Evolutionary conservation across 164 flowering plant genomes (phyloP).

Genomic region (Aristolochia fimbriata): DNA sequence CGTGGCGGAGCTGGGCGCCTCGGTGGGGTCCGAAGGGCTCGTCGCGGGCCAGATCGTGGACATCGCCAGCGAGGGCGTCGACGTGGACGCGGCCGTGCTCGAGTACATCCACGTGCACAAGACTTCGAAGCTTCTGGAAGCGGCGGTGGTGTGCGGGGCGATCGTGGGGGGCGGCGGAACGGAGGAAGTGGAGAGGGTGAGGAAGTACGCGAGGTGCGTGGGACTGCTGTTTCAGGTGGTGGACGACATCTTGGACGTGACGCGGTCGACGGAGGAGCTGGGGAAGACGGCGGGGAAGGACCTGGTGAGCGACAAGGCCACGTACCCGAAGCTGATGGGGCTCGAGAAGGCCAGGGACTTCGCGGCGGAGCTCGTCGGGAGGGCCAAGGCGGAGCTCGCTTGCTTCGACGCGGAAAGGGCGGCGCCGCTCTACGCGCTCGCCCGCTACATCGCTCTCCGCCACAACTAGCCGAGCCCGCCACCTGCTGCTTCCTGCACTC

Average conservation of each 20-base stretch:
- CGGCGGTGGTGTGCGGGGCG: conserved; percentile 28
- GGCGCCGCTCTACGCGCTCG: conserved; percentile 2
- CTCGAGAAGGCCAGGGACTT: conserved; percentile 7
- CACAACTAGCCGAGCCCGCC: background rate
- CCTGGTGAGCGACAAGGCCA: conserved; percentile 9
- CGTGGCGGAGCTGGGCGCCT: conserved; percentile 19
- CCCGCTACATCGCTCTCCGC: conserved; percentile 7
- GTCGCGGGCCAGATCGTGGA: conserved; percentile 35
- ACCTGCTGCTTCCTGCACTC: too few species aligned
- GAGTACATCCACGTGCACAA: conserved; percentile 33
- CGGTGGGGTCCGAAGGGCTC: conserved; percentile 30
- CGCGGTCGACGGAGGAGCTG: conserved; percentile 17
- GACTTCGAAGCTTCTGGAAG: conserved; percentile 30
- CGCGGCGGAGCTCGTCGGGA: conserved; percentile 2
- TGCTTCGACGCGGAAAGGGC: conserved; percentile 2
- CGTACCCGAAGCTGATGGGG: conserved; percentile 10
- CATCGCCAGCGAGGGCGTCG: conserved; percentile 18
- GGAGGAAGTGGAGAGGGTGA: conserved; percentile 22
- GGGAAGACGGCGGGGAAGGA: conserved; percentile 12
- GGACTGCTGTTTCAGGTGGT: conserved; percentile 36
- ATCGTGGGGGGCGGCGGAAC: conserved; percentile 22
- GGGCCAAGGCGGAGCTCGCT: conserved; percentile 4
- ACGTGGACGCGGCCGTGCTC: conserved; percentile 14
- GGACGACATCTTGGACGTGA: conserved; percentile 35
- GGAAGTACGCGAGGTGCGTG: conserved; percentile 23